Base-by-base conservation (phyloP, 768 basidiomycete species). In the Kwoniella bestiolae region DNA sequence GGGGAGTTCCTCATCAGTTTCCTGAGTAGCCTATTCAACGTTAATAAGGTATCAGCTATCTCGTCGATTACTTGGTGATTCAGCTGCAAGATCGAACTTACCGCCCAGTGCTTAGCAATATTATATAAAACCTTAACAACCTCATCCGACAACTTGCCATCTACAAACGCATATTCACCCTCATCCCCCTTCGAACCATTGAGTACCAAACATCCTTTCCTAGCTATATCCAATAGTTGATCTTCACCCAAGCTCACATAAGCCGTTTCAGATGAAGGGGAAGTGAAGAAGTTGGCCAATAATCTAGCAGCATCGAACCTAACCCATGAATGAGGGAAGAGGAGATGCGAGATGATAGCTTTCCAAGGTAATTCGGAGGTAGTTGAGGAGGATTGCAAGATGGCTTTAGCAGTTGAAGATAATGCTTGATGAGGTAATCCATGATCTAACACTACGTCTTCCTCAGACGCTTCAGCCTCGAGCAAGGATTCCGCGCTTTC, bases 261-360 rank as follows among this genome's bases (percentile, higher is more conserved):
- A 32, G 63, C 47, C 7, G 21, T 8, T 9, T 32, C 63, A 7
- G 28, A 9, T 26, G 29, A n/a, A 11, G 56, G 47, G 1, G 56
- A 84, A 5, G 85, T 80, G 25, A 73, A 72, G 77, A 90, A 93
- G 4, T 93, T 82, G 23, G 85, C 73, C 2, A 96, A 78, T 12
- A 93, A 83, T 60, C 91, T 85, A 64, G 89, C 89, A 1, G 93
- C 85, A 0, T 89, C 90, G 5, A 87, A 87, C 45, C 94, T 89
- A 0, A 96, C 93, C 95, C 94, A 97, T 3, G 91, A 87, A 79
- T 99, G 96, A 4, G 94, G 94, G 82, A 89, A 97, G 2, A 90
- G 83, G 3, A 97, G 86, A 72, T 90, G 88, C 0, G 83, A 71
- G 25, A 86, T 83, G 45, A 96, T 84, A 1, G 83, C 75, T 9